Evolutionary conservation across 495 filamentous ascomycete species (phyloP).

Genomic region (Penicillium crystallinum): DNA sequence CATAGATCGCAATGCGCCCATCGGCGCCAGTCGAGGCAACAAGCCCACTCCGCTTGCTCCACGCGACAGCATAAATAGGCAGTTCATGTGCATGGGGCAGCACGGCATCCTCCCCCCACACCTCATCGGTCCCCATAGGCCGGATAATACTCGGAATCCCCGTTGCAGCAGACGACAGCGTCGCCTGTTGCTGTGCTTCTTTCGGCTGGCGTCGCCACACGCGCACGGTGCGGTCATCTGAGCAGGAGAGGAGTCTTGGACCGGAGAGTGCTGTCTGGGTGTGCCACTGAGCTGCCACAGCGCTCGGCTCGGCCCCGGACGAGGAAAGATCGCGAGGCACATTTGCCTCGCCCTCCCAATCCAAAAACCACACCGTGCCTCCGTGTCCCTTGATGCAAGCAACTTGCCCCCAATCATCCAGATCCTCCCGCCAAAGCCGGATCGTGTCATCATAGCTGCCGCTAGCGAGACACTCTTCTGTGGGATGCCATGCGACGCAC

Average conservation of each 20-base stretch:
- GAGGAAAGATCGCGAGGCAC: conserved; percentile 2
- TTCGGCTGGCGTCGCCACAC: conserved; percentile 68
- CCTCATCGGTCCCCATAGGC: conserved; percentile 62
- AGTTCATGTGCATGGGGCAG: conserved; percentile 73
- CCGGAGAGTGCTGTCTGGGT: conserved; percentile 43
- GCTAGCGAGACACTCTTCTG: conserved; percentile 74
- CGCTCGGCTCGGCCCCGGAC: conserved; percentile 1
- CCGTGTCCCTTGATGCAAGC: conserved; percentile 70
- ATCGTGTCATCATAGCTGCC: conserved; percentile 91
- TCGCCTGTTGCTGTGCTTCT: conserved; percentile 22
- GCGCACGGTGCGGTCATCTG: conserved; percentile 70
- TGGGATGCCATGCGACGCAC: conserved; percentile 83
- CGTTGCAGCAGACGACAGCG: conserved; percentile 25
- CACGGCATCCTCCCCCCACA: conserved; percentile 67
- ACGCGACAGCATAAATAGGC: conserved; percentile 72
- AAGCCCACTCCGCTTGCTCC: conserved; percentile 69
- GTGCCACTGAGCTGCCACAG: conserved; percentile 32
- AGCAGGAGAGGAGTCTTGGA: conserved; percentile 68
- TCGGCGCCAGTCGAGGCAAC: conserved; percentile 83
- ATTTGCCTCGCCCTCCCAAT: conserved; percentile 60
- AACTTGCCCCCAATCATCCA: conserved; percentile 91
- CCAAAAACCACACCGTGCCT: conserved; percentile 80
- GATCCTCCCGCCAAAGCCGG: conserved; percentile 81
- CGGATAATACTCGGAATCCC: conserved; percentile 78
- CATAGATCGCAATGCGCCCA: conserved; percentile 76